A percentile compares a stretch with the other conserved stretches of the same genome.
phyloP scores from a whole-genome alignment of 2,329 filamentous ascomycete species.

The Lecanicillium sp. region DNA sequence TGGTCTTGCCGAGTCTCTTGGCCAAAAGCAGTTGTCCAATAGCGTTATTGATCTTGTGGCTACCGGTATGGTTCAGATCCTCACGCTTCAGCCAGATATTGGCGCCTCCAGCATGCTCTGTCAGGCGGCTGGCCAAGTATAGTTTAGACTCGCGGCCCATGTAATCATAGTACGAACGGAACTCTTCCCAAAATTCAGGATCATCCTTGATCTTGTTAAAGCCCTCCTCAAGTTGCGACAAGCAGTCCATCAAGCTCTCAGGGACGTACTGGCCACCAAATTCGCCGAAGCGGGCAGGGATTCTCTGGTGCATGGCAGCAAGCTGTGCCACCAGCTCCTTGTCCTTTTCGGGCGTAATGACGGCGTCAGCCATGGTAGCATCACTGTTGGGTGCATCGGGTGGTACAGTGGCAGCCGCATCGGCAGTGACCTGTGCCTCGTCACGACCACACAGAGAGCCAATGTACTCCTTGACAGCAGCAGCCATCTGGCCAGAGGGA shows the following conservation, averaged over 20 bases:
- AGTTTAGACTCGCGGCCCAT: slow-evolving; percentile 92
- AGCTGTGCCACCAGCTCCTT: slow-evolving; percentile 71
- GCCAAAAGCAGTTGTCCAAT: slow-evolving; percentile 88
- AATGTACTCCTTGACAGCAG: slow-evolving; percentile 72
- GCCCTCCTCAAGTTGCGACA: slow-evolving; percentile 81
- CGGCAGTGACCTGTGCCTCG: slow-evolving; percentile 8
- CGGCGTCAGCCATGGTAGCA: slow-evolving; percentile 51
- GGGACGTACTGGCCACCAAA: slow-evolving; percentile 97
- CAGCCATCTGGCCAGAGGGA: slow-evolving; percentile 28
- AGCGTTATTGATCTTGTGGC: slow-evolving; percentile 99
- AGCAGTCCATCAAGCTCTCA: slow-evolving; percentile 94
- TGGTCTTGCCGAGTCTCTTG: slow-evolving; percentile 79
- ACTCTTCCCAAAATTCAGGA: slow-evolving; percentile 93
- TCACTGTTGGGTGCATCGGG: slow-evolving; percentile 65
- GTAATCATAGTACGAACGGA: slow-evolving; percentile 89
- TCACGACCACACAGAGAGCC: slow-evolving; percentile 52
- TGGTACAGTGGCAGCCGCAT: slow-evolving; percentile 31
- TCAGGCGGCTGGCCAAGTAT: slow-evolving; percentile 81
- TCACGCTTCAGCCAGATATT: slow-evolving; percentile 98
- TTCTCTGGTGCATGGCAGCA: slow-evolving; percentile 69
- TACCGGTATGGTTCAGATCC: slow-evolving; percentile 94
- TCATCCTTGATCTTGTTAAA: slow-evolving; percentile 85
- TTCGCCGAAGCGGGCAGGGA: slow-evolving; percentile 84
- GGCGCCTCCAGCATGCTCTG: slow-evolving; percentile 80
- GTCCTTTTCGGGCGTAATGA: slow-evolving; percentile 57